Base-by-base conservation (phyloP, 225 moss, liverwort and hornwort species). In the Lunularia cruciata region DNA sequence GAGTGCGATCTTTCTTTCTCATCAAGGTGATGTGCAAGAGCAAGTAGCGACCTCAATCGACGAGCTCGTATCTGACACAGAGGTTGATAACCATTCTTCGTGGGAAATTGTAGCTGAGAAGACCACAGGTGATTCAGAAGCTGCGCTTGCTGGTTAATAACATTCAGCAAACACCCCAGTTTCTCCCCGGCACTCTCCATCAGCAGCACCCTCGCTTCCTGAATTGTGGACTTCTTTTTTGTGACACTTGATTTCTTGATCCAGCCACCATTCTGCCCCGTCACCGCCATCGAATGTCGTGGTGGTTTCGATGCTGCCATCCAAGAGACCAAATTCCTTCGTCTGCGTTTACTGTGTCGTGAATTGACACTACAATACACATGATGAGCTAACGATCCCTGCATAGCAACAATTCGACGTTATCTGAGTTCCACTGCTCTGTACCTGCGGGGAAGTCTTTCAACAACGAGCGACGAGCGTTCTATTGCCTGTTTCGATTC, bases 21-120 rank as follows among this genome's bases (percentile, higher is more conserved):
- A 34, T 77, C 77, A 6, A 72, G 66, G 40, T 72, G 48, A 31
- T 51, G 58, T 22, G 77, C 71, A 8, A 65, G 42, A 51, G 77
- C 66, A 15, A 77, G 36, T 2, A 77, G 42, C 8, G 32, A 25
- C 2, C 66, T 70, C 1, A 72, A 66, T 14, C 77, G 72, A 4
- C 67, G 77, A 3, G 65, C 66, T 54, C 35, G 49, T 0, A 67
- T 4, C 1, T 2, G 60, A 35, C 35, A 30, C 56, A 76, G 43
- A 16, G 35, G n/a, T n/a, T 22, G 8, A 2, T 47, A 27, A 1
- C 71, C 65, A 3, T 48, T 48, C 3, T 26, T 71, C 9, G 51
- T 57, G 1, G 66, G 51, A 30, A 77, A 59, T 16, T 19, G 1
- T 7, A 77, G 6, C 8, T 35, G 51, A 40, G 67, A 57, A 23